Percentiles rank a stretch among this genome's conserved stretches.
Conservation (phyloP, 257 asterid species). For the Coffea eugenioides region DNA sequence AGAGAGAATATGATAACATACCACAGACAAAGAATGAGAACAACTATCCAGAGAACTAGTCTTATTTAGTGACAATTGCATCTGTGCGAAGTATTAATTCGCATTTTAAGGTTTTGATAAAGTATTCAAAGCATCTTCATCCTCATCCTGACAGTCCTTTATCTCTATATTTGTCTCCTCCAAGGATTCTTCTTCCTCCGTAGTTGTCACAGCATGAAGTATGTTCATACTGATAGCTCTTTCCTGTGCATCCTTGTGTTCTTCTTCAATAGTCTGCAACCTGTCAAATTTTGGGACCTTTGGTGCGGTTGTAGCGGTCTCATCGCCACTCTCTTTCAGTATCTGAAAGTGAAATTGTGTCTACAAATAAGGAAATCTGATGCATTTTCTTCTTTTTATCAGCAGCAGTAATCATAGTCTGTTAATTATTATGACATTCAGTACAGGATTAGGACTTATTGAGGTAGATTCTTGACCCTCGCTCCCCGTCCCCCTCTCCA, state of each 20-base stretch:
- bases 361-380: too few species aligned
- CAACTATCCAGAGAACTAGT: not conserved
- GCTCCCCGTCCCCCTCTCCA: too few species aligned
- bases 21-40: not conserved
- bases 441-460: not conserved
- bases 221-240: constrained; percentile 86
- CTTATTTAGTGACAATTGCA: not conserved
- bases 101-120: constrained; percentile 17
- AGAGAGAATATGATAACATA: not conserved
- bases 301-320: constrained; percentile 60
- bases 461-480: too few species aligned
- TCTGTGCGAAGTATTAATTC: not conserved
- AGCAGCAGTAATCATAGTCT: too few species aligned
- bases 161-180: constrained; percentile 19
- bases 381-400: too few species aligned
- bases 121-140: constrained; percentile 15
- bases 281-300: constrained; percentile 60
- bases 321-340: constrained; percentile 41
- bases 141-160: constrained; percentile 18
- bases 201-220: constrained; percentile 60
- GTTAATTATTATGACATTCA: too few species aligned
- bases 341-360: constrained; percentile 33
- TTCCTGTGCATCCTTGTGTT: constrained; percentile 86
- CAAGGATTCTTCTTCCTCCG: constrained; percentile 34
- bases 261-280: constrained; percentile 65